Evolutionary conservation across 2,329 filamentous ascomycete genomes (phyloP).

Genomic region (Didymella pomorum): DNA sequence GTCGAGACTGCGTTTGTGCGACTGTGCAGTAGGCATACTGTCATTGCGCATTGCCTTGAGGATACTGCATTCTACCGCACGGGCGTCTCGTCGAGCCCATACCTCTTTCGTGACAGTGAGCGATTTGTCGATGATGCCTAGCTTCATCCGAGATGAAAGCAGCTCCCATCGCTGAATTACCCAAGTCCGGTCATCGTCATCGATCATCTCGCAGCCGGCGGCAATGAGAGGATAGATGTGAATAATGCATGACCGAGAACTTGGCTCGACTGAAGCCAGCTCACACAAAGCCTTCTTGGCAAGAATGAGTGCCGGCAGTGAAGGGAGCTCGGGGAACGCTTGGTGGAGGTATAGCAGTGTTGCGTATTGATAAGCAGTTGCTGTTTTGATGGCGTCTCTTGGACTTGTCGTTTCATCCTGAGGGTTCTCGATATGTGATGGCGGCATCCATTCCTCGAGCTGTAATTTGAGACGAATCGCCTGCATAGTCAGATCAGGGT

Average conservation of each 20-base stretch:
- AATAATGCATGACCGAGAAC: slow-evolving; percentile 69
- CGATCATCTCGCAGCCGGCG: slow-evolving; percentile 70
- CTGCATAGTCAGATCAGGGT: slow-evolving; percentile 67
- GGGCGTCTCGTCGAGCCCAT: slow-evolving; percentile 68
- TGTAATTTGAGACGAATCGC: slow-evolving; percentile 68
- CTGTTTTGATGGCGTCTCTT: slow-evolving; percentile 71
- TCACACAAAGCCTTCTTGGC: slow-evolving; percentile 69
- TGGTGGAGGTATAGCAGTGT: slow-evolving; percentile 72
- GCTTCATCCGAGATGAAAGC: slow-evolving; percentile 69
- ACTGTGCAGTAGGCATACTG: slow-evolving; percentile 18
- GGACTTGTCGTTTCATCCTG: slow-evolving; percentile 70
- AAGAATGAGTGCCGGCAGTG: slow-evolving; percentile 63
- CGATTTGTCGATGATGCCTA: slow-evolving; percentile 72
- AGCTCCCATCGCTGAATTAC: slow-evolving; percentile 68
- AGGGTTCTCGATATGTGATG: slow-evolving; percentile 65
- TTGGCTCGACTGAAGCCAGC: slow-evolving; percentile 69
- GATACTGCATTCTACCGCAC: slow-evolving; percentile 47
- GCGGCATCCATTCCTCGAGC: slow-evolving; percentile 69
- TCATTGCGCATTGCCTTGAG: slow-evolving; percentile 16
- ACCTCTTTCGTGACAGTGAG: slow-evolving; percentile 71
- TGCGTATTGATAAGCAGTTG: slow-evolving; percentile 72
- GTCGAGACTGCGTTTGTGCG: slow-evolving; percentile 39
- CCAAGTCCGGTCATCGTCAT: slow-evolving; percentile 69
- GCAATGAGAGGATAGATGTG: slow-evolving; percentile 75
- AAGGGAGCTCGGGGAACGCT: slow-evolving; percentile 73